Percentiles rank a stretch among this genome's conserved stretches.
Conservation (phyloP, 495 filamentous ascomycete genomes). For the Aspergillus sparsus region DNA sequence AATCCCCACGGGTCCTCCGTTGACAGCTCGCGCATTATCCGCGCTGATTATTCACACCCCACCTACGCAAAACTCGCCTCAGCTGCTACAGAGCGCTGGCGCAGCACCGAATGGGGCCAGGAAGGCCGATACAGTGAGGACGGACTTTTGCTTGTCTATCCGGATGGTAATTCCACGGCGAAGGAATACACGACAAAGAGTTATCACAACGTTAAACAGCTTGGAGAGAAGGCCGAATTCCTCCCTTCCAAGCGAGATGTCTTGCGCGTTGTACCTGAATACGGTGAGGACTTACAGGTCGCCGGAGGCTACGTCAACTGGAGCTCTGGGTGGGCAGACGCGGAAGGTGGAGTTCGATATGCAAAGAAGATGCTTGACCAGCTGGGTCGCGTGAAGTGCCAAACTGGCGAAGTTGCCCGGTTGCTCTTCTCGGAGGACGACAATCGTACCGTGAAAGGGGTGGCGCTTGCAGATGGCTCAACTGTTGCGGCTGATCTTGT, state of each 20-base stretch:
- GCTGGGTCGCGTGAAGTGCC: constrained; percentile 63
- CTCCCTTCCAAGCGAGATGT: constrained; percentile 47
- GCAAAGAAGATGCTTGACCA: constrained; percentile 63
- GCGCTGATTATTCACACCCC: constrained; percentile 76
- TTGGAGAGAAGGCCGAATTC: constrained; percentile 52
- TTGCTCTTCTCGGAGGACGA: constrained; percentile 44
- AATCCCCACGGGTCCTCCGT: constrained; percentile 70
- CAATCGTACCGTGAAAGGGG: constrained; percentile 50
- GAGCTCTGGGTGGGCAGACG: constrained; percentile 81
- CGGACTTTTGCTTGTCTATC: constrained; percentile 69
- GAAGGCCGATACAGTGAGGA: constrained; percentile 73
- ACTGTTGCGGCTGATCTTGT: constrained; percentile 67
- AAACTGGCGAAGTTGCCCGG: constrained; percentile 59
- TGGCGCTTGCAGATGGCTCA: constrained; percentile 52
- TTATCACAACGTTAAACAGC: constrained; percentile 61
- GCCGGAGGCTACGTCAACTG: constrained; percentile 81
- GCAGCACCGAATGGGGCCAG: constrained; percentile 59
- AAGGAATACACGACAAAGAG: constrained; percentile 66
- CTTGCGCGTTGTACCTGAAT: constrained; percentile 43
- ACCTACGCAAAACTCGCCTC: constrained; percentile 70
- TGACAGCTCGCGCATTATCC: constrained; percentile 76
- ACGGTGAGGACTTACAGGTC: constrained; percentile 47
- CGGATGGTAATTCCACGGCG: constrained; percentile 50
- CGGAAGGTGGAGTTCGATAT: constrained; percentile 68
- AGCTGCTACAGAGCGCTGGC: constrained; percentile 70